A percentile compares a stretch with the other conserved stretches of the same genome.
These are phyloP conservation scores for Hansenula sp. DNA, from an alignment of 1,139 yeast species.

Conservation along the genomic window DNA sequence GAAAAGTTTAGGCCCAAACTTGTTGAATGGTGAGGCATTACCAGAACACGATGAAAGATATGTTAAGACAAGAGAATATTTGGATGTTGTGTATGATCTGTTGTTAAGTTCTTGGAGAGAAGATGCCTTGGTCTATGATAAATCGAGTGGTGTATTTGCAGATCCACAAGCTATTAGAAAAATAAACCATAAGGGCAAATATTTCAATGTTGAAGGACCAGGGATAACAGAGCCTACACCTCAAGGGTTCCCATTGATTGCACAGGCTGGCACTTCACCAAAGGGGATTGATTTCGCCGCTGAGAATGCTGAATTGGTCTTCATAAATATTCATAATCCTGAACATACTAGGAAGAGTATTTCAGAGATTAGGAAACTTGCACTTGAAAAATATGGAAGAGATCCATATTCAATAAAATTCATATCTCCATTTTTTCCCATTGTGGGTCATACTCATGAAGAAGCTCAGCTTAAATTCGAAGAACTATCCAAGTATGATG, in stretches of 20 bases:
- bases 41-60: conserved; percentile 37
- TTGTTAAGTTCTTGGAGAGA: conserved; percentile 40
- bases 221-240: conserved; percentile 35
- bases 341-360: too few relatives aligned
- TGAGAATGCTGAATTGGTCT: conserved; percentile 37
- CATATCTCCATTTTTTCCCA: conserved; percentile 21
- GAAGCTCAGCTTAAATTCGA: conserved; percentile 23
- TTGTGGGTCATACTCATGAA: conserved; percentile 27
- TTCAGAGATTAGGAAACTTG: conserved; percentile 20
- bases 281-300: conserved; percentile 42
- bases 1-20: conserved; percentile 35
- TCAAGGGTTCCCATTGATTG: conserved; percentile 36
- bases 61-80: conserved; percentile 35
- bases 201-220: conserved; percentile 38
- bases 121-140: conserved; percentile 33
- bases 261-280: conserved; percentile 42
- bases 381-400: conserved; percentile 20
- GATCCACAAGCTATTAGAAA: conserved; percentile 34
- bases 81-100: conserved; percentile 34
- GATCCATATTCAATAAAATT: conserved; percentile 25
- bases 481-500: background rate
- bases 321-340: too few relatives aligned
- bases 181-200: conserved; percentile 34
- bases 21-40: conserved; percentile 31
- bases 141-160: conserved; percentile 29